Conservation (phyloP, 805 yeast species). For the Candida maesae region DNA sequence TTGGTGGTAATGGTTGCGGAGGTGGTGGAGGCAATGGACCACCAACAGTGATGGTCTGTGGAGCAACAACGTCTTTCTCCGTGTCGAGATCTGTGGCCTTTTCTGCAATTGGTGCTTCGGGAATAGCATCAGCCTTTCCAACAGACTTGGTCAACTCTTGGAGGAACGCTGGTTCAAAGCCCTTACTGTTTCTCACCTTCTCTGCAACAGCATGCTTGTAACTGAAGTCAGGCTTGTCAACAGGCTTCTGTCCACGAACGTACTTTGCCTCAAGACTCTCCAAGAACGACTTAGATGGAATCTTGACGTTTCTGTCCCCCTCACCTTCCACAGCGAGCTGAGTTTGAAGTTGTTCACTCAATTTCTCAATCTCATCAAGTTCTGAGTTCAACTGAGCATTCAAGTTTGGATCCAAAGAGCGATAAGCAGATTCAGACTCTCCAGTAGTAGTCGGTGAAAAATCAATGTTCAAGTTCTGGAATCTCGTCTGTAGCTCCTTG, state of each 20-base stretch:
- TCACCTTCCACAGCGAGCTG: slow-evolving; percentile 12
- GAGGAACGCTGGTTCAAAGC: slow-evolving; percentile 46
- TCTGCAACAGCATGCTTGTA: slow-evolving; percentile 24
- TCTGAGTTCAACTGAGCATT: slow-evolving; percentile 39
- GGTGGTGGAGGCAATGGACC: slow-evolving; percentile 15
- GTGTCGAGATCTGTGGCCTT: not conserved
- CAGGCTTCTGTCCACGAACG: slow-evolving; percentile 39
- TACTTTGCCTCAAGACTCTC: slow-evolving; percentile 41
- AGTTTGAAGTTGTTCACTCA: slow-evolving; percentile 21
- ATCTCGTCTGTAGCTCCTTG: slow-evolving; percentile 61
- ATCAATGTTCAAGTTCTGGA: slow-evolving; percentile 61
- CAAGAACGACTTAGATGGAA: slow-evolving; percentile 24
- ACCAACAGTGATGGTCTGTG: slow-evolving; percentile 22
- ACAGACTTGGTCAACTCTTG: slow-evolving; percentile 52
- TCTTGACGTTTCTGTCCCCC: slow-evolving; percentile 1
- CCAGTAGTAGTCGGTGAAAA: slow-evolving; percentile 31
- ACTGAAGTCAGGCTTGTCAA: slow-evolving; percentile 17
- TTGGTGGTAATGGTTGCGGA: slow-evolving; percentile 18
- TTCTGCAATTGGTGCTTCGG: not conserved
- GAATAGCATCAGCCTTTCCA: slow-evolving; percentile 31
- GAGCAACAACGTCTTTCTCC: not conserved
- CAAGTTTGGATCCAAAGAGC: slow-evolving; percentile 33
- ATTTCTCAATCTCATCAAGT: slow-evolving; percentile 31
- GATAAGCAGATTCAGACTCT: slow-evolving; percentile 16
- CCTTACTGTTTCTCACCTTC: slow-evolving; percentile 31